Evolutionary conservation across 352 stramenopile genomes (phyloP), one percentile per base, ranked within the genome.

Genomic region (Globisporangium nunn): DNA sequence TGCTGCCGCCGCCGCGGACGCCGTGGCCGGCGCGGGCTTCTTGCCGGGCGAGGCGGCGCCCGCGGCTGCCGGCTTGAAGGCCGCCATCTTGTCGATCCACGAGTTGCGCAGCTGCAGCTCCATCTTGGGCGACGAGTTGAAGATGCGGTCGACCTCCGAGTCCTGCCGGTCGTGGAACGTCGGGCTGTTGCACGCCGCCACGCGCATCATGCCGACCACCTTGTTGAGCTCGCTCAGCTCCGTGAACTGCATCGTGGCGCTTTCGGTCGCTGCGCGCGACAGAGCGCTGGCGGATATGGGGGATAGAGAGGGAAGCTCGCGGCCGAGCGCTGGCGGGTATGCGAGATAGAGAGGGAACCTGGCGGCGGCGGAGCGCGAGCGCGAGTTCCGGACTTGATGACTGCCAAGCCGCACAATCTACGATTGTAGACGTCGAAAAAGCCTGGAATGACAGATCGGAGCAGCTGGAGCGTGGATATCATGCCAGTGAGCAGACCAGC

Each of bases 91-190:
- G 62, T 95, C 85, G 62, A 95, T 90, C 85, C 85, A 95, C 57
- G 85, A 95, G 56, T 90, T 91, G 53, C 81, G 85, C 64, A 93
- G 59, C 63, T 92, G 81, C 61, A 83, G 75, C 58, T 92, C 85
- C 73, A 92, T 89, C 59, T 95, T 95, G 17, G 85, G 85, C 54
- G 85, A 95, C 58, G 83, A 91, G 61, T 93, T 95, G 71, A 88
- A 95, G 62, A 95, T 92, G 50, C 83, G 83, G 52, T 95, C 85
- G 31, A 95, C 83, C 70, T 95, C 85, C 58, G 85, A 95, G 76
- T 95, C 85, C 63, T 93, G 83, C 0, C 85, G 85, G 68, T 95
- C 85, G 60, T 95, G 85, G 69, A 95, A 95, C 41, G 81, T 91
- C 15, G 85, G 85, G 64, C 85, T 95, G 61, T 86, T 93, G 71